Percentiles rank a stretch among this genome's conserved stretches.
phyloP scores from a whole-genome alignment of 805 yeast genomes.

The Metschnikowia gelsemii region DNA sequence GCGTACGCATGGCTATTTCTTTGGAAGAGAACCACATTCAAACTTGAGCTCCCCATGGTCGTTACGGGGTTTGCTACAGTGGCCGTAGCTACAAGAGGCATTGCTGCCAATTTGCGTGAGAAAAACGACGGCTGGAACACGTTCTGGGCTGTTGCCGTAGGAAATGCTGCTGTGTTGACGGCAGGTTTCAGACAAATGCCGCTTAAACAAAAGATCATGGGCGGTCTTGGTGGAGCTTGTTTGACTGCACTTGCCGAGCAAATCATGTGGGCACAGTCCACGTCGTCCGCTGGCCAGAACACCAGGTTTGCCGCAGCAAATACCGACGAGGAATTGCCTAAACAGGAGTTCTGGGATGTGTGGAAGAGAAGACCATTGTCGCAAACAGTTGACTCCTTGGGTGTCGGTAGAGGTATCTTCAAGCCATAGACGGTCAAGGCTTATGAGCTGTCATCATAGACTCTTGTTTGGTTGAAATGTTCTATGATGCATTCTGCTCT shows the following conservation, averaged over 20 bases:
- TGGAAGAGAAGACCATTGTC: slow-evolving; percentile 78
- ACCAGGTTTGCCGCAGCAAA: slow-evolving; percentile 40
- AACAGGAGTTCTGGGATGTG: slow-evolving; percentile 71
- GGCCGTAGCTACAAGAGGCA: slow-evolving; percentile 49
- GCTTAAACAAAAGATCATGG: slow-evolving; percentile 39
- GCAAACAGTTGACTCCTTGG: slow-evolving; percentile 74
- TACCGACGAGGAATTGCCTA: slow-evolving; percentile 32
- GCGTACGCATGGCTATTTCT: slow-evolving; percentile 48
- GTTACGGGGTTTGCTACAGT: slow-evolving; percentile 47
- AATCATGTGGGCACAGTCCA: slow-evolving; percentile 41
- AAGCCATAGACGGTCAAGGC: slow-evolving; percentile 33
- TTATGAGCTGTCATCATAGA: no score
- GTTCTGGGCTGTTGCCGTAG: slow-evolving; percentile 60
- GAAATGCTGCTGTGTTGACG: slow-evolving; percentile 47
- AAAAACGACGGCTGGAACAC: slow-evolving; percentile 62
- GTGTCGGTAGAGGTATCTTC: slow-evolving; percentile 62
- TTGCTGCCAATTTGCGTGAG: slow-evolving; percentile 59
- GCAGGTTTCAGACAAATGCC: slow-evolving; percentile 45
- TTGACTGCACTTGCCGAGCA: slow-evolving; percentile 39
- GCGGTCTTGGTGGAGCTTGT: slow-evolving; percentile 42
- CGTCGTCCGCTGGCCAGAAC: slow-evolving; percentile 38
- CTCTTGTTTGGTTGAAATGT: no score
- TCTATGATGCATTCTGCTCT: no score
- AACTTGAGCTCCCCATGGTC: slow-evolving; percentile 39
- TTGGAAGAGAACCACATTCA: slow-evolving; percentile 44